These are phyloP conservation scores for Asterochloris erici DNA, from an alignment of 139 green algal species.

Conservation along the genomic window DNA sequence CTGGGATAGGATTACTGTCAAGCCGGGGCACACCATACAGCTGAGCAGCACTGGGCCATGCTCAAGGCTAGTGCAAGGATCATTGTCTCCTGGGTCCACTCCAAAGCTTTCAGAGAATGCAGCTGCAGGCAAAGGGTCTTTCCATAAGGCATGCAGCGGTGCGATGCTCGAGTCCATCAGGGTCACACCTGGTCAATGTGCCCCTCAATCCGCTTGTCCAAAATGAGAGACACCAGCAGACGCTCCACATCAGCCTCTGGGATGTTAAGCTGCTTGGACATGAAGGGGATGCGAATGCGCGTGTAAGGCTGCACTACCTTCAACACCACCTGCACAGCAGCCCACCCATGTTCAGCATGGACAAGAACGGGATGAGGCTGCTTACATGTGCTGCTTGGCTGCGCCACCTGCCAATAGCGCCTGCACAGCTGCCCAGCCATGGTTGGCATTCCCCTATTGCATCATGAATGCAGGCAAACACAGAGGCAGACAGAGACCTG, in stretches of 20 bases:
- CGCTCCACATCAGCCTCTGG: constrained; percentile 87
- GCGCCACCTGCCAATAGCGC: too few species aligned
- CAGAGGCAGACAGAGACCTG: too few species aligned
- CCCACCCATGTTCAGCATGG: background rate
- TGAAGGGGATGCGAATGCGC: constrained; percentile 85
- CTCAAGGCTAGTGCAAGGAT: background rate
- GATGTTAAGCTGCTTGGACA: constrained; percentile 89
- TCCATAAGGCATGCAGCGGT: too few species aligned
- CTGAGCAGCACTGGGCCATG: background rate
- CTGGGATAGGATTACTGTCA: too few species aligned
- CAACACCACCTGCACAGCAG: constrained; percentile 73
- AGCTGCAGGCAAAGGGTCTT: background rate
- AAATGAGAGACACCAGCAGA: constrained; percentile 92
- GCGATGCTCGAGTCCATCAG: too few species aligned
- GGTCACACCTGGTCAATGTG: constrained; percentile 90
- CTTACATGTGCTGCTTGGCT: too few species aligned
- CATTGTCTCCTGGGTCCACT: background rate
- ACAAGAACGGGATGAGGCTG: background rate
- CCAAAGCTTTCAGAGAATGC: background rate
- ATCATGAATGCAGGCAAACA: too few species aligned
- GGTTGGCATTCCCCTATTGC: too few species aligned
- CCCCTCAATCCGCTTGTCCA: constrained; percentile 83
- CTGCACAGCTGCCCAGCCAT: too few species aligned
- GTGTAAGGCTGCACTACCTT: constrained; percentile 92
- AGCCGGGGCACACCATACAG: too few species aligned